Conservation (phyloP, 352 stramenopile species). For the Pythium phragmiticola region DNA sequence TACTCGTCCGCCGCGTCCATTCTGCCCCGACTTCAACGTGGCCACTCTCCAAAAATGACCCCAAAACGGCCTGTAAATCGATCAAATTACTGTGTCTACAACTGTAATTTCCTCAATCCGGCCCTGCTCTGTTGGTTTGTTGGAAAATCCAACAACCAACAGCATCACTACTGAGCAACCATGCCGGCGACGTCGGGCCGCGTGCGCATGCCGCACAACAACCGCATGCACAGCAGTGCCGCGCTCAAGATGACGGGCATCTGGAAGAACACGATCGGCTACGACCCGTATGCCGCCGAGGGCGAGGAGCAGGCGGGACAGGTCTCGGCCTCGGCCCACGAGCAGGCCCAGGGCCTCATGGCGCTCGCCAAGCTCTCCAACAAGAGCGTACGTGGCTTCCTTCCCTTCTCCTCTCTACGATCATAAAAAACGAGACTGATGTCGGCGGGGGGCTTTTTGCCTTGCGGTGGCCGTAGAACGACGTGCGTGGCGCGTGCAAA, state of each 20-base stretch:
- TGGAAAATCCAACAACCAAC: neutral
- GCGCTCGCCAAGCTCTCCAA: slow-evolving; percentile 95
- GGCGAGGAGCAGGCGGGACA: slow-evolving; percentile 55
- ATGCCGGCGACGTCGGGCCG: slow-evolving; percentile 89
- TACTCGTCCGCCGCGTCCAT: slow-evolving; percentile 31
- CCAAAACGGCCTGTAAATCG: slow-evolving; percentile 21
- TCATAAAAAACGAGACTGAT: too few species aligned
- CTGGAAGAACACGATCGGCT: slow-evolving; percentile 97
- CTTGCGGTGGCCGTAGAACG: slow-evolving; percentile 37
- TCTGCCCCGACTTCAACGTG: slow-evolving; percentile 17
- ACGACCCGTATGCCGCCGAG: slow-evolving; percentile 91
- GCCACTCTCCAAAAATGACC: neutral
- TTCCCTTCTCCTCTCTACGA: neutral
- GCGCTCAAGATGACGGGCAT: slow-evolving; percentile 96
- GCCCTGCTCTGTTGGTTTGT: neutral
- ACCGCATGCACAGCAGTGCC: slow-evolving; percentile 93
- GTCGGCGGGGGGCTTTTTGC: neutral
- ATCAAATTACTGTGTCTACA: slow-evolving; percentile 1
- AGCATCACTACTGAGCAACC: neutral
- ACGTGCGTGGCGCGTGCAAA: slow-evolving; percentile 80
- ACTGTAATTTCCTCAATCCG: slow-evolving; percentile 9
- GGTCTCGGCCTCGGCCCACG: slow-evolving; percentile 65
- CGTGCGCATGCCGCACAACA: slow-evolving; percentile 97
- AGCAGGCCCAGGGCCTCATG: slow-evolving; percentile 93
- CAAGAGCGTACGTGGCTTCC: slow-evolving; percentile 60